Base-by-base conservation (phyloP, 2,329 filamentous ascomycete genomes). In the Talaromyces verruculosus region DNA sequence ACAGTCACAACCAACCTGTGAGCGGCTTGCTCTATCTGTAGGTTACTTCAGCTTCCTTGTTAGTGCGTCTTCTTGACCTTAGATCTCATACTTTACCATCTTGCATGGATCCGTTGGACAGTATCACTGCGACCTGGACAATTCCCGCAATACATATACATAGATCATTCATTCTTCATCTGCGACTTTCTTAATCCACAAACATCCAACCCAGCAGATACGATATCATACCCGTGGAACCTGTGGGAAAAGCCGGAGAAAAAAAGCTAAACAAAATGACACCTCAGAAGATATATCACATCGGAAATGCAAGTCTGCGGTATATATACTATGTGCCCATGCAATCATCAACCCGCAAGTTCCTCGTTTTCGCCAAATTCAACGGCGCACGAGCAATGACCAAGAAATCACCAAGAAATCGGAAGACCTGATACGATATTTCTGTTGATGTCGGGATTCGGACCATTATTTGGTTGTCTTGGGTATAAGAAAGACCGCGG, bases 401-500 rank as follows among this genome's bases (percentile, higher is more conserved):
- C 35, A 37, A 37, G 35, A 3, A 13, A 37, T 37, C 6, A 33
- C 35, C 37, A 25, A 37, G 25, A 60, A n/a, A n/a, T 30, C 13
- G 8, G 22, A 43, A 3, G 13, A 41, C n/a, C 37, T 7, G 37
- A 60, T n/a, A 30, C 13, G 33, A 39, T 13, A 5, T 15, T 19
- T 22, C 3, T 30, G 7, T 5, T 11, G 25, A 25, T 11, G 6
- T 33, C 19, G 37, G 57, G 22, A 28, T 17, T 39, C 19, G 35
- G 35, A 15, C 35, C 35, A 37, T 37, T 37, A 37, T 37, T 37
- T 13, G 53, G 59, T 45, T 25, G 15, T 30, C 35, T 19, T 28
- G 30, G 45, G 25, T 25, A 6, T 19, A 47, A 47, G 47, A 37
- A 39, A 57, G n/a, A 53, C 25, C 33, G 37, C 62, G 62, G 62